Evolutionary conservation across 768 basidiomycete species (phyloP), one percentile per base, ranked within the genome.

Genomic region (Butyriboletus loyo): DNA sequence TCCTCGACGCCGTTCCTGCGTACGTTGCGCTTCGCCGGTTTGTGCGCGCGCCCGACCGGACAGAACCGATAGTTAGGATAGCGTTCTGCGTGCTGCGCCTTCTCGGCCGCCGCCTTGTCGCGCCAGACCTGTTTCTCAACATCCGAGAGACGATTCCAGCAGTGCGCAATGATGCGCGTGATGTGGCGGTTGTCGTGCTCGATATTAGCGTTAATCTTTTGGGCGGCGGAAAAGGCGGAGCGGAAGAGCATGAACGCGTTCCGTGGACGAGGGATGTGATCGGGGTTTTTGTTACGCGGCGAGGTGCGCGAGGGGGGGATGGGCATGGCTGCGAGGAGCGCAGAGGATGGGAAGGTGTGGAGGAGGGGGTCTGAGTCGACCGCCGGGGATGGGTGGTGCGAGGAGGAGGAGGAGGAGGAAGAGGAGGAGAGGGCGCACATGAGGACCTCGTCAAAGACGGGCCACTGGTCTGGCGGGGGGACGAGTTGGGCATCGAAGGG

Each of bases 101-200:
- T 83, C 61, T 81, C 83, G 13, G 73, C 63, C 21, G 77, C 74
- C 3, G 84, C 82, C 63, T 72, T 77, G 53, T 69, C 64, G 27
- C 74, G 73, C 77, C 77, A 85, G n/a, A 72, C 56, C 41, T 72
- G 66, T 60, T 81, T 83, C 46, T 82, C 78, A 1, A 66, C 56
- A 21, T 78, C 77, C 1, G 81, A 65, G 52, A 85, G 70, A 37
- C 70, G 70, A 50, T 78, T 77, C 84, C 84, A 85, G 62, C 75
- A 76, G 35, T 76, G 72, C 0, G 75, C 83, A 32, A 79, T 73
- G 61, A 81, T 79, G 50, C 79, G 76, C 41, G 81, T 82, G 61
- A 84, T 80, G 52, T 81, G 77, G 28, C 81, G 72, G 60, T 83
- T 78, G 61, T 85, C 80, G 55, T 72, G 74, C 61, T 85, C 83